Evolutionary conservation across 768 basidiomycete genomes (phyloP), one percentile per base, ranked within the genome.

Genomic region (Sarcodon aspratus): DNA sequence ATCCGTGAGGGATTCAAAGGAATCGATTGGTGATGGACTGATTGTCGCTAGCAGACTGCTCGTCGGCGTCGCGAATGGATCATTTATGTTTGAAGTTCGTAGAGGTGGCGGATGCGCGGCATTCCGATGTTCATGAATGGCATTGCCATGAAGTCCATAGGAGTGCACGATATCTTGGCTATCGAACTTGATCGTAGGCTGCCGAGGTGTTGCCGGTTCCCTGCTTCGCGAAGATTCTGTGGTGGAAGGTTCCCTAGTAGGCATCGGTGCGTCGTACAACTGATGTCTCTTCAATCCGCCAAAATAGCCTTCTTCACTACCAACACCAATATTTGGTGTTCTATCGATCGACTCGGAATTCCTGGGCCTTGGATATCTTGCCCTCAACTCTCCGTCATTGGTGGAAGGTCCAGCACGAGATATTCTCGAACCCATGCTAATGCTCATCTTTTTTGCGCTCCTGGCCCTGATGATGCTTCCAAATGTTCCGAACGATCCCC

Each of bases 401-500:
- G 21, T 27, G 21, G 21, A 27, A 27, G 21, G 21, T 13, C 9
- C 40, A 9, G 6, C 15, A 42, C 40, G 40, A 17, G 15, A 15
- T 13, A 15, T 42, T 15, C 40, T 13, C 7, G 40, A 42, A 27
- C 40, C 27, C 40, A 42, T 42, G 12, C 47, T 51, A 59, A 60
- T 59, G 52, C 61, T 63, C 56, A 63, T 56, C 35, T 58, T 46
- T 31, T 55, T 54, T 12, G 71, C 73, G 52, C 72, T 81, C 45
- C 75, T 70, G 0, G 82, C 83, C 9, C 83, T 75, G 40, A 42
- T 42, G 58, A 98, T 85, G 60, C 86, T 91, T 13, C 96, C 94
- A 38, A 97, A 71, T 0, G 93, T 76, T 4, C 94, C 92, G 57
- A 94, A 94, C 2, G 85, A 85, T 12, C 95, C 94, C 13, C 96